Evolutionary conservation across 805 yeast genomes (phyloP).

Genomic region (Limtongozyma cylindracea): DNA sequence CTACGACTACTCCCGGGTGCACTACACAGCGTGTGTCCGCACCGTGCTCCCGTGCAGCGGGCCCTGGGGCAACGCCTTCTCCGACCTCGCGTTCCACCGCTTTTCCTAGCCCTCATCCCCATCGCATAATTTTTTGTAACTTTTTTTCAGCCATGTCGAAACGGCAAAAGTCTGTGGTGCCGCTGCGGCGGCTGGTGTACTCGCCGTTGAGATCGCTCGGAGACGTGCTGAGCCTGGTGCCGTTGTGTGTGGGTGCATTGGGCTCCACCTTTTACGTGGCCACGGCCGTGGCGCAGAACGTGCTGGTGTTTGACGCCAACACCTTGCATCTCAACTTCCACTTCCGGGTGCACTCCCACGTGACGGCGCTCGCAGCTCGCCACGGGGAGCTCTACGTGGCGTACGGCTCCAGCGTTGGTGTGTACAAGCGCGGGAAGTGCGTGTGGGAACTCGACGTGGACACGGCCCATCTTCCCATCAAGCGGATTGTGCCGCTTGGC

Average conservation of each 20-base stretch:
- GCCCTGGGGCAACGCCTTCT: conserved; percentile 24
- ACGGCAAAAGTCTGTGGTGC: no score
- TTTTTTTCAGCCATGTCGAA: no score
- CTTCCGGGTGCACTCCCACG: conserved; percentile 57
- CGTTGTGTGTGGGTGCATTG: conserved; percentile 71
- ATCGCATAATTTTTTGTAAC: no score
- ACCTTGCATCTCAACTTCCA: conserved; percentile 69
- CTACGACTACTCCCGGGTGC: no score
- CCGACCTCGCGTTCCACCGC: conserved; percentile 22
- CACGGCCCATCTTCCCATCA: conserved; percentile 11
- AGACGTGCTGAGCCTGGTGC: conserved; percentile 64
- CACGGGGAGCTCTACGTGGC: conserved; percentile 68
- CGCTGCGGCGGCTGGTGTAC: no score
- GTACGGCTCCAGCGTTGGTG: conserved; percentile 43
- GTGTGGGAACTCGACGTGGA: conserved; percentile 7
- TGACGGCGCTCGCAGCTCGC: conserved; percentile 53
- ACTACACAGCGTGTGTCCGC: no score
- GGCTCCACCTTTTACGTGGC: conserved; percentile 76
- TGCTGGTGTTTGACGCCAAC: conserved; percentile 85
- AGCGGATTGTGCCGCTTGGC: conserved; percentile 43
- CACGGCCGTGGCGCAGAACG: conserved; percentile 71
- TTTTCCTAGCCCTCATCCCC: no score
- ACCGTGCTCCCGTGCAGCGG: no score
- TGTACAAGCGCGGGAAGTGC: conserved; percentile 61
- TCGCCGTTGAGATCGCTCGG: conserved; percentile 77